These are phyloP conservation scores for Sugiyamaella floridensis DNA, from an alignment of 805 yeast species.

Conservation along the genomic window DNA sequence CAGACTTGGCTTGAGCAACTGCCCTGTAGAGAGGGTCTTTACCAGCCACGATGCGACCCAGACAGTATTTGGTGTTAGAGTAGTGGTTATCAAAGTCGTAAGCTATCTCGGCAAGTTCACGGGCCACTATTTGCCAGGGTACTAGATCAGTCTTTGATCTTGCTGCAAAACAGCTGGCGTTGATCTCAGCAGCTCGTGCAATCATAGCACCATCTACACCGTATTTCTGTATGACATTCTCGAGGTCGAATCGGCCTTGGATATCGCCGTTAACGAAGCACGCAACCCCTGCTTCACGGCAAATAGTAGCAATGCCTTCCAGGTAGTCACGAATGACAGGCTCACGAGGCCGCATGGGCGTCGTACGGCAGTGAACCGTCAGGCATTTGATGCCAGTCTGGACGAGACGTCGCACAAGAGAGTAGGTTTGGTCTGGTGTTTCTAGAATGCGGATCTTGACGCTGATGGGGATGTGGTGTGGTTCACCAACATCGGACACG, in stretches of 20 bases:
- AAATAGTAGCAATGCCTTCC: slow-evolving; percentile 51
- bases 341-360: slow-evolving; percentile 77
- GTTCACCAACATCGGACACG: slow-evolving; percentile 75
- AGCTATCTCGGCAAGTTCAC: slow-evolving; percentile 53
- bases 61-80: slow-evolving; percentile 74
- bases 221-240: slow-evolving; percentile 43
- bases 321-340: slow-evolving; percentile 68
- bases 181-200: slow-evolving; percentile 82
- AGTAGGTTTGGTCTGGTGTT: slow-evolving; percentile 51
- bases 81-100: slow-evolving; percentile 50
- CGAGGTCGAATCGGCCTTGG: slow-evolving; percentile 46
- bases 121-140: slow-evolving; percentile 49
- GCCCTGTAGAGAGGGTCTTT: slow-evolving; percentile 52
- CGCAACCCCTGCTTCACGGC: slow-evolving; percentile 56
- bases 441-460: slow-evolving; percentile 83
- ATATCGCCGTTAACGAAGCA: slow-evolving; percentile 81
- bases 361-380: slow-evolving; percentile 88
- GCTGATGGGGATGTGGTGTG: slow-evolving; percentile 71
- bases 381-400: slow-evolving; percentile 78
- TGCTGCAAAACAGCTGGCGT: slow-evolving; percentile 64
- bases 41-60: slow-evolving; percentile 74
- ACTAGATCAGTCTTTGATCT: slow-evolving; percentile 29
- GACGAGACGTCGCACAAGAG: slow-evolving; percentile 50
- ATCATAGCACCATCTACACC: slow-evolving; percentile 81
- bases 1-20: slow-evolving; percentile 49